These are phyloP conservation scores for Warburgia ugandensis DNA, from an alignment of 164 flowering plant genomes.

Conservation along the genomic window DNA sequence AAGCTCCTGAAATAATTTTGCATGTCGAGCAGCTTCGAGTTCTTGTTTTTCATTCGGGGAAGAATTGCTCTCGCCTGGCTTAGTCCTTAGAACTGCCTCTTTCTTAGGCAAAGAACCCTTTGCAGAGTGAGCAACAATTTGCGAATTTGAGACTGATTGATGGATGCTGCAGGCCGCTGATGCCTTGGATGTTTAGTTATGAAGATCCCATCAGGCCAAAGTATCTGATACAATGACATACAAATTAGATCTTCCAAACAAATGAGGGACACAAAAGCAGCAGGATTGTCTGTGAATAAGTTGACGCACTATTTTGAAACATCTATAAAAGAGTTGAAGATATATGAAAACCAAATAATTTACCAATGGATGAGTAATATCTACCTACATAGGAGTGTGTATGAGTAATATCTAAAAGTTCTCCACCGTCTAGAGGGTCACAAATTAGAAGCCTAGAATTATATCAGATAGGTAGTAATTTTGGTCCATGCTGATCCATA, in stretches of 20 bases:
- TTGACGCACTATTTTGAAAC: too few species aligned
- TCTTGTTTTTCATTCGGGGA: conserved; percentile 44
- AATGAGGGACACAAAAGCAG: too few species aligned
- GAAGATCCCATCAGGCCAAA: conserved; percentile 99
- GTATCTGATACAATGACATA: conserved; percentile 45
- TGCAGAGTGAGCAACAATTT: conserved; percentile 10
- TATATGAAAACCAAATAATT: too few species aligned
- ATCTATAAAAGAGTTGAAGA: too few species aligned
- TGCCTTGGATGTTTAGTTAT: conserved; percentile 91
- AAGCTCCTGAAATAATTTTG: conserved; percentile 77
- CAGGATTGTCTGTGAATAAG: too few species aligned
- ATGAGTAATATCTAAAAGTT: too few species aligned
- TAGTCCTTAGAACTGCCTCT: conserved; percentile 16
- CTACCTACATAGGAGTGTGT: too few species aligned
- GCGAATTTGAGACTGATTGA: conserved; percentile 13
- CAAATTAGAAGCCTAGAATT: too few species aligned
- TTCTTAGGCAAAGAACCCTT: conserved; percentile 32
- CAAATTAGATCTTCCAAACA: conserved; percentile 11
- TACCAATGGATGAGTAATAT: too few species aligned
- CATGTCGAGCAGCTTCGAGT: conserved; percentile 69
- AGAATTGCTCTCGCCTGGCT: conserved; percentile 14
- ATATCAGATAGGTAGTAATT: too few species aligned
- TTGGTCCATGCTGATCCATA: too few species aligned
- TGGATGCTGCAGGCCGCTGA: conserved; percentile 38
- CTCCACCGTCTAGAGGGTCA: too few species aligned